These are phyloP conservation scores for Hippophae gyantsensis DNA, from an alignment of 306 rosid genomes.

Conservation along the genomic window DNA sequence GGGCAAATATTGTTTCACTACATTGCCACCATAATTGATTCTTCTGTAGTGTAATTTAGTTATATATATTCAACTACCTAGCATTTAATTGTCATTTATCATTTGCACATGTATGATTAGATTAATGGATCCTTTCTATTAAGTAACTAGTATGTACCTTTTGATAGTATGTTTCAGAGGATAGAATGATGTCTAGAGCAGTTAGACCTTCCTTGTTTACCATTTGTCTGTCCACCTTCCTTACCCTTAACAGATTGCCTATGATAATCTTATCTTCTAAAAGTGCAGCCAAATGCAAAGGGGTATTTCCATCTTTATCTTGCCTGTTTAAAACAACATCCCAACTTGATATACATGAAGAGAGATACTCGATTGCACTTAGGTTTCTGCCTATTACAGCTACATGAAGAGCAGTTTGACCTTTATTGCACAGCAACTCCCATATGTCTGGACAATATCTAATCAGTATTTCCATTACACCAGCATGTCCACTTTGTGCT, in stretches of 20 bases:
- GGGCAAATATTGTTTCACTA: too few species aligned
- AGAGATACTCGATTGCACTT: slow-evolving; percentile 1
- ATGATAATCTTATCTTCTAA: not conserved
- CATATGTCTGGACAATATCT: slow-evolving; percentile 10
- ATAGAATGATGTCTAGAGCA: slow-evolving; percentile 1
- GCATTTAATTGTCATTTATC: too few species aligned
- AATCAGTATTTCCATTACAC: not conserved
- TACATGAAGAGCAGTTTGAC: slow-evolving; percentile 9
- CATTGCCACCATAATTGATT: too few species aligned
- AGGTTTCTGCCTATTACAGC: slow-evolving; percentile 7
- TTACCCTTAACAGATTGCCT: not conserved
- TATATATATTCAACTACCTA: too few species aligned
- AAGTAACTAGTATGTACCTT: too few species aligned
- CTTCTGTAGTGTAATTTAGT: too few species aligned
- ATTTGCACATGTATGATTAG: too few species aligned
- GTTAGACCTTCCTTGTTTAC: slow-evolving; percentile 6
- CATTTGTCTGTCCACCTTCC: slow-evolving; percentile 6
- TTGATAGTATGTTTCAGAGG: not conserved
- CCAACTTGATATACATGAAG: not conserved
- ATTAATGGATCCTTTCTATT: too few species aligned
- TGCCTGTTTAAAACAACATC: slow-evolving; percentile 8
- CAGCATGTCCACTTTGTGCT: slow-evolving; percentile 4
- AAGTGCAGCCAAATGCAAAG: slow-evolving; percentile 15
- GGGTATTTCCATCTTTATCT: slow-evolving; percentile 16
- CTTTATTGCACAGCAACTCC: slow-evolving; percentile 9